phyloP scores from a whole-genome alignment of 495 filamentous ascomycete genomes.

The Lentithecium fluviatile region DNA sequence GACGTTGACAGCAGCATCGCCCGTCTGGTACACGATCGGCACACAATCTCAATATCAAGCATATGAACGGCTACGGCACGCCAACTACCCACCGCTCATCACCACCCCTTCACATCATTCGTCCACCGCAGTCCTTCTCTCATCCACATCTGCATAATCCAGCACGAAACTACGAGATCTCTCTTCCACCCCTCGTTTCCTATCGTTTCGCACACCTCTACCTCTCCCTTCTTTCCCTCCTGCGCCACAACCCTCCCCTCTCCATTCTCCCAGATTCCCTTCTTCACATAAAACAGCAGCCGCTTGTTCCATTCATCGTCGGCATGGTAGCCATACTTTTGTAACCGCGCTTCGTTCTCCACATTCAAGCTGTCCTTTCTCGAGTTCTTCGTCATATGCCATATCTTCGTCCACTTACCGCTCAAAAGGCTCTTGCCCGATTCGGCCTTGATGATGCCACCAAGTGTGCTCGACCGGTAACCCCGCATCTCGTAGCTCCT shows the following conservation, averaged over 20 bases:
- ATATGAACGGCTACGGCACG: not conserved
- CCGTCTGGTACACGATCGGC: not conserved
- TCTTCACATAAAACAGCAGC: constrained; percentile 25
- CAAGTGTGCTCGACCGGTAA: constrained; percentile 13
- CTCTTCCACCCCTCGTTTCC: constrained; percentile 6
- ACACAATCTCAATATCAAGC: not conserved
- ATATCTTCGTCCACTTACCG: constrained; percentile 26
- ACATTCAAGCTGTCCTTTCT: constrained; percentile 26
- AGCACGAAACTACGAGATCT: constrained; percentile 30
- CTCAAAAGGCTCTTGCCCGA: constrained; percentile 4
- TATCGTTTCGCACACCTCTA: constrained; percentile 12
- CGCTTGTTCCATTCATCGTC: constrained; percentile 32
- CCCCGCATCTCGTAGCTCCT: constrained; percentile 25
- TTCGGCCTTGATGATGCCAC: constrained; percentile 24
- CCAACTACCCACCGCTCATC: not conserved
- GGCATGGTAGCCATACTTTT: constrained; percentile 34
- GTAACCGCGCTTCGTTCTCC: constrained; percentile 30
- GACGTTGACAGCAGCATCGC: not conserved
- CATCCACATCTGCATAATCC: constrained; percentile 28
- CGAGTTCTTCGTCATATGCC: constrained; percentile 19
- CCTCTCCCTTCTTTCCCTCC: constrained; percentile 4
- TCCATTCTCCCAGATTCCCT: constrained; percentile 25
- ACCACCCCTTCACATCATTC: constrained; percentile 26
- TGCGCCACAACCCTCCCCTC: constrained; percentile 6
- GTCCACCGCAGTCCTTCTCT: constrained; percentile 26